Evolutionary conservation across 495 filamentous ascomycete species (phyloP), one percentile per base, ranked within the genome.

Genomic region (Chaetomium cochliodes): DNA sequence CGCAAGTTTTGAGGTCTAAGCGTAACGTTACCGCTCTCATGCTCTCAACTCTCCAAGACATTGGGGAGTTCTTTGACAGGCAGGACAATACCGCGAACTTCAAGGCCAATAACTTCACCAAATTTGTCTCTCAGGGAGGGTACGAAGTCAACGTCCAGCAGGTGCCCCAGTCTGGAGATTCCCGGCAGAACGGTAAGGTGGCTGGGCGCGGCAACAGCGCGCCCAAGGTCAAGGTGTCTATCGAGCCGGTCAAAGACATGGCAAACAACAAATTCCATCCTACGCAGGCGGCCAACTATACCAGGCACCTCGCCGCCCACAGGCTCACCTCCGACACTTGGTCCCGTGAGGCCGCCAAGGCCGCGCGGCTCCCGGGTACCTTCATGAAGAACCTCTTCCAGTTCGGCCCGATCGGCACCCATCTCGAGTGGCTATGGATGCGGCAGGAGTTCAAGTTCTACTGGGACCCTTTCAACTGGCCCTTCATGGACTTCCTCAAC

Each of bases 401-500:
- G 25, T 51, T 39, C 44, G 67, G 67, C 0, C 67, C 64, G 3
- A 69, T 69, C 37, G 67, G 67, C 26, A 18, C 57, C 4, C 67
- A 69, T 37, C 56, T 69, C 20, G 20, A 44, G 23, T 69, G 67
- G 67, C 25, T 64, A 28, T 67, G 61, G 49, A 39, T 51, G 41
- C 65, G 67, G 6, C 65, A 67, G 52, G 67, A 69, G 28, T 67
- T 69, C 67, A 69, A 69, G 37, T 69, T 69, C 65, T 69, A 54
- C 61, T 69, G 64, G 64, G 67, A 69, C 22, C 65, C 67, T 11
- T 54, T 28, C 58, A 64, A 69, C 57, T 59, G 56, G 25, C 67
- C 65, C 23, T 67, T 26, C 22, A 42, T 58, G 56, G 46, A 58
- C 1, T 37, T 46, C 5, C 65, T 69, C 57, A 16, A 67, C 41